Percentiles rank a stretch among this genome's conserved stretches.
These are phyloP conservation scores for Artemisia annua DNA, from an alignment of 129 eudicot species.

Conservation along the genomic window DNA sequence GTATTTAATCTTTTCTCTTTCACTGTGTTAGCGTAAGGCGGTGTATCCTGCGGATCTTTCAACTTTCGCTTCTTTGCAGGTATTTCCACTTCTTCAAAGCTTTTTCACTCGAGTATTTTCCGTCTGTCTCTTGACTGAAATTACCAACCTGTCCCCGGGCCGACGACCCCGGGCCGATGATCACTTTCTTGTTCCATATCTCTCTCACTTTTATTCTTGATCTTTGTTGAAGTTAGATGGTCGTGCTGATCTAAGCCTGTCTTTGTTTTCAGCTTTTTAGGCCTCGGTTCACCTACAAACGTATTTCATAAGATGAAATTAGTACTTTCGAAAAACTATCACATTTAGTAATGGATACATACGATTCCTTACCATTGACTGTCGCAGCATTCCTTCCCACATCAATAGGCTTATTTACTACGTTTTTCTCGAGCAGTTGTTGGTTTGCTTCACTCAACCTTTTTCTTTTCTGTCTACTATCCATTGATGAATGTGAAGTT, in stretches of 20 bases:
- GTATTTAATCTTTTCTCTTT: too few species aligned
- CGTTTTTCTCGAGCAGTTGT: constrained; percentile 29
- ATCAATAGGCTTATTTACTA: constrained; percentile 25
- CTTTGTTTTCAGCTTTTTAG: constrained; percentile 45
- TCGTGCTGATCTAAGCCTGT: constrained; percentile 39
- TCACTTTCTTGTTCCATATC: constrained; percentile 25
- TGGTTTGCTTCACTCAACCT: constrained; percentile 43
- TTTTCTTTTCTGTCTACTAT: constrained; percentile 36
- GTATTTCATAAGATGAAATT: constrained; percentile 9
- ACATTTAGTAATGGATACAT: constrained; percentile 10
- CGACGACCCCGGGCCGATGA: too few species aligned
- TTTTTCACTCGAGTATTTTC: too few species aligned
- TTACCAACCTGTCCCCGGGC: constrained; percentile 35
- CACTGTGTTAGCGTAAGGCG: too few species aligned
- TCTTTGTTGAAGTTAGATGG: constrained; percentile 30
- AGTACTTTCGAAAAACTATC: constrained; percentile 16
- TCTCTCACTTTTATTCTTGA: constrained; percentile 40
- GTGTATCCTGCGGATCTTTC: too few species aligned
- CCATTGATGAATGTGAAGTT: constrained; percentile 37
- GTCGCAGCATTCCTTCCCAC: constrained; percentile 30
- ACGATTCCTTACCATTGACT: constrained; percentile 39
- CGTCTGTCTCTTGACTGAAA: too few species aligned
- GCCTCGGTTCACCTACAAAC: constrained; percentile 54
- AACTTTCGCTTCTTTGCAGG: too few species aligned
- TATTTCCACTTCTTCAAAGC: too few species aligned